Conservation (phyloP, 495 filamentous ascomycete genomes). For the Thermothielavioides terrestris region DNA sequence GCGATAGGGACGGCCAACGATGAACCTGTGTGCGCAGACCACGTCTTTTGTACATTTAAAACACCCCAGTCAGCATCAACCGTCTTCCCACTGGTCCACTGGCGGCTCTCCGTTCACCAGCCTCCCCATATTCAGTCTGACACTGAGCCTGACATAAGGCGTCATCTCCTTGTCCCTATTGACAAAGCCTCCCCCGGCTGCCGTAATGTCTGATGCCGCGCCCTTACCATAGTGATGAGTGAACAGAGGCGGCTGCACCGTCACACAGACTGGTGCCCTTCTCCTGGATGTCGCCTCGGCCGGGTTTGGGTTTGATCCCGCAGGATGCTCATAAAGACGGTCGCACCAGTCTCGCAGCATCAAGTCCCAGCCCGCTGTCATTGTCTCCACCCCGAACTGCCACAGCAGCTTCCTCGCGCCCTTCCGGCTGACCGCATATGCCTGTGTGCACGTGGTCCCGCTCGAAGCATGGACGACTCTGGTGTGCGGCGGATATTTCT, state of each 20-base stretch:
- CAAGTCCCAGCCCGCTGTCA: constrained; percentile 37
- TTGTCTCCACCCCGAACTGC: constrained; percentile 29
- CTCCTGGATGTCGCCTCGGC: not conserved
- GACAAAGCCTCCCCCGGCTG: constrained; percentile 37
- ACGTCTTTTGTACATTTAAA: constrained; percentile 1
- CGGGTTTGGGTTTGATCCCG: not conserved
- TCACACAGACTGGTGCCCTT: constrained; percentile 30
- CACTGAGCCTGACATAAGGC: constrained; percentile 39
- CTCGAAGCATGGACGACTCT: constrained; percentile 34
- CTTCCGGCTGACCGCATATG: constrained; percentile 37
- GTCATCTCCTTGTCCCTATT: constrained; percentile 33
- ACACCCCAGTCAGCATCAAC: constrained; percentile 23
- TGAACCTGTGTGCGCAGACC: not conserved
- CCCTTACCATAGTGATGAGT: constrained; percentile 35
- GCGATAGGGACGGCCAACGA: not conserved
- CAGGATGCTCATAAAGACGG: constrained; percentile 10
- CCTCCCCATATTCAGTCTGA: constrained; percentile 34
- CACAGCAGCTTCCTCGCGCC: constrained; percentile 38
- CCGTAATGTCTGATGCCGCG: constrained; percentile 35
- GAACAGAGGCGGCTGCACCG: constrained; percentile 40
- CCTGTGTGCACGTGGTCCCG: constrained; percentile 37
- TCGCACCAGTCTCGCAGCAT: constrained; percentile 42
- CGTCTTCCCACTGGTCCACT: constrained; percentile 35
- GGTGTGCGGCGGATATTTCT: constrained; percentile 35
- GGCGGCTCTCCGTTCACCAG: constrained; percentile 25